Percentiles rank a stretch among this genome's conserved stretches.
phyloP scores from a whole-genome alignment of 345 rosid species.

The Moricandia moricandioides region DNA sequence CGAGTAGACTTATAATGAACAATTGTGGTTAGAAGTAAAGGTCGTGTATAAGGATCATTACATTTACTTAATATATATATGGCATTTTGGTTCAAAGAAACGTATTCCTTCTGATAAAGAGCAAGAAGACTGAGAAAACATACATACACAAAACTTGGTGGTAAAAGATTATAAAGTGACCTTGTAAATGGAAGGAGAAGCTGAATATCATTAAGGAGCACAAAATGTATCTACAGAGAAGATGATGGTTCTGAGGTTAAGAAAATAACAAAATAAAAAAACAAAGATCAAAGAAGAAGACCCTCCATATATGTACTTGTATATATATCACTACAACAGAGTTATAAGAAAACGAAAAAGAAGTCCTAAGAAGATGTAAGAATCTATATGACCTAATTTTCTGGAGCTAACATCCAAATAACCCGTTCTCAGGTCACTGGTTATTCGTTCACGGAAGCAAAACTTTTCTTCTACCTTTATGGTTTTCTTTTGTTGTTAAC shows the following conservation, averaged over 20 bases:
- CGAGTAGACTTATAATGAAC: background rate
- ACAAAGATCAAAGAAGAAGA: slow-evolving; percentile 11
- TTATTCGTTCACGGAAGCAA: slow-evolving; percentile 22
- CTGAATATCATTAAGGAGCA: slow-evolving; percentile 25
- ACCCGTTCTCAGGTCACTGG: too few relatives aligned
- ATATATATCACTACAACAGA: slow-evolving; percentile 28
- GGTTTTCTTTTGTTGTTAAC: slow-evolving; percentile 52
- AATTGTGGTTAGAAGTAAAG: background rate
- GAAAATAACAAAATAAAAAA: background rate
- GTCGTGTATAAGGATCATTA: background rate
- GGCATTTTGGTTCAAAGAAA: background rate
- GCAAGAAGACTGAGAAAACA: background rate
- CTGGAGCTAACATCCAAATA: too few relatives aligned
- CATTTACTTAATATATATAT: background rate
- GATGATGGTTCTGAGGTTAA: slow-evolving; percentile 12
- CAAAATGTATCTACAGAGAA: slow-evolving; percentile 31
- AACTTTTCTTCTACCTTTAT: slow-evolving; percentile 29
- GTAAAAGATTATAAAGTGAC: background rate
- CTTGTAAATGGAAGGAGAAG: background rate
- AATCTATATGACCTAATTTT: slow-evolving; percentile 28
- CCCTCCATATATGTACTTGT: background rate
- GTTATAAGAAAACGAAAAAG: background rate
- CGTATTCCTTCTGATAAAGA: background rate
- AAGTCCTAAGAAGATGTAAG: slow-evolving; percentile 18
- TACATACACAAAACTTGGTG: background rate